Base-by-base conservation (phyloP, 2,329 filamentous ascomycete species). In the Huntiella moniliformis region DNA sequence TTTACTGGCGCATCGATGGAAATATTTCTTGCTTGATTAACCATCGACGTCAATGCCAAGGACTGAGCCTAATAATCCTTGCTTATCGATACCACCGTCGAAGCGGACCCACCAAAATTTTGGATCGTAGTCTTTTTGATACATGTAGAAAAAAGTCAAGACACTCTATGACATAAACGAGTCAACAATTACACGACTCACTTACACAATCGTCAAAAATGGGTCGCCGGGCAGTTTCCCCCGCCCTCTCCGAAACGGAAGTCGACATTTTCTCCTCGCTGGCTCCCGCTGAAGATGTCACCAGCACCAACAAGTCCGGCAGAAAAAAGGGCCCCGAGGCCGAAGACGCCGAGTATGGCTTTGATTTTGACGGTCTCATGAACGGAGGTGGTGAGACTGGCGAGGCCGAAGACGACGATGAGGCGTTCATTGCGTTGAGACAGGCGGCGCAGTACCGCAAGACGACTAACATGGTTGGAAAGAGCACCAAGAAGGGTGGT, bases 381-480 rank as follows among this genome's bases (percentile, higher is more conserved):
- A 72, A 79, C 48, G 66, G 51, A n/a, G 53, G 53, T 59, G 66
- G 51, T n/a, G 54, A 53, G 59, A 36, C 31, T 11, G 62, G 63
- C n/a, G 67, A 67, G 35, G 75, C 72, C 35, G 28, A 31, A 13
- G 79, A 79, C 41, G 77, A 68, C 13, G 86, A 98, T 57, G 87
- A 82, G 57, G 81, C 81, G 0, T 96, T 95, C 57, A 98, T 98
- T 61, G 85, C 87, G 7, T 73, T 83, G 34, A 75, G 82, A 55
- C 86, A 94, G 59, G 80, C 83, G 3, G 84, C 85, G 12, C 84
- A 82, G 4, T 95, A 95, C 58, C 71, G 88, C 51, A 96, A 95
- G 58, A 67, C 75, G 1, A 72, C 80, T 7, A 91, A 87, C 57
- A 55, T 91, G 5, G 91, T 88, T 60, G 83, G 84, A 15, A 82